A percentile compares a stretch with the other conserved stretches of the same genome.
Conservation (phyloP, 352 stramenopile genomes). For the Pythium oligandrum region DNA sequence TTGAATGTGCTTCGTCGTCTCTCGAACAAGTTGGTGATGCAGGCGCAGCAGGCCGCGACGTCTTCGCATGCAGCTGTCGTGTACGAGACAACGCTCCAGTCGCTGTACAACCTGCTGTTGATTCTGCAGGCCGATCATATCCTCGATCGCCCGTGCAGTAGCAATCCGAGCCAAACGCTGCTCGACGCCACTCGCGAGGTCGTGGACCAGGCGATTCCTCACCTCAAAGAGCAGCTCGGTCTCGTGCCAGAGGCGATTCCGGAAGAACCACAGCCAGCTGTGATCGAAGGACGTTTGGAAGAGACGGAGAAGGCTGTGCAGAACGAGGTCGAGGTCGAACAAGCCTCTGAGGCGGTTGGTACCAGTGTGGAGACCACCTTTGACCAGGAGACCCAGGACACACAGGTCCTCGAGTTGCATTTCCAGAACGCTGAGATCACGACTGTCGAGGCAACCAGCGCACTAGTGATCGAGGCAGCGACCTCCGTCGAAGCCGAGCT, state of each 20-base stretch:
- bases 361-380: too few species aligned
- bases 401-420: background rate
- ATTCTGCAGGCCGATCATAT: conserved; percentile 78
- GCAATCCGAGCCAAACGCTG: conserved; percentile 37
- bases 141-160: conserved; percentile 44
- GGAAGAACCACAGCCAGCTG: conserved; percentile 11
- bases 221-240: conserved; percentile 74
- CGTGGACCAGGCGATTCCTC: conserved; percentile 67
- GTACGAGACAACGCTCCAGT: conserved; percentile 83
- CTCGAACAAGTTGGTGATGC: conserved; percentile 57
- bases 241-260: conserved; percentile 30
- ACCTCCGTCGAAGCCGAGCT: background rate
- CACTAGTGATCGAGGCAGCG: background rate
- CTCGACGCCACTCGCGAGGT: conserved; percentile 68
- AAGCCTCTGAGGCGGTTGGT: conserved; percentile 1
- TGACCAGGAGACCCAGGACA: background rate
- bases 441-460: background rate
- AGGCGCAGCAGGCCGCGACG: conserved; percentile 10
- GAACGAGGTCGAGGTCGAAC: background rate
- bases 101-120: conserved; percentile 80
- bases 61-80: conserved; percentile 55
- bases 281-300: conserved; percentile 14
- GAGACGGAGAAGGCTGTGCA: background rate
- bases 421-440: background rate
- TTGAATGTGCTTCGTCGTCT: conserved; percentile 70